Evolutionary conservation across 1,284 basidiomycete species (phyloP).

Genomic region (Cutaneotrichosporon sp.): DNA sequence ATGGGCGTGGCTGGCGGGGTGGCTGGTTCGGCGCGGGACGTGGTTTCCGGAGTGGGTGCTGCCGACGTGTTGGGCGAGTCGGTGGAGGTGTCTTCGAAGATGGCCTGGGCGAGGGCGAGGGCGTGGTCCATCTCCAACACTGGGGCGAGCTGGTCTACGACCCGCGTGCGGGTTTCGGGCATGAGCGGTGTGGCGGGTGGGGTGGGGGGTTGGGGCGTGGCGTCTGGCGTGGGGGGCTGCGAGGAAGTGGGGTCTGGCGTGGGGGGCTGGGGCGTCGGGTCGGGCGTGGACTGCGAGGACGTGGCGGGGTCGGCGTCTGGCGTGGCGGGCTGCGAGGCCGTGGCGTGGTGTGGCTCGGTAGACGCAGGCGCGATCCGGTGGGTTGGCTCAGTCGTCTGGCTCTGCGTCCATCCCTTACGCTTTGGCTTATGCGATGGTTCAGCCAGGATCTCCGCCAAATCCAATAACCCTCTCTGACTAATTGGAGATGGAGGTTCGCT

Average conservation of each 20-base stretch:
- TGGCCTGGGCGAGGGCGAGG: neutral
- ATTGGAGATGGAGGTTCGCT: neutral
- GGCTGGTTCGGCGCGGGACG: neutral
- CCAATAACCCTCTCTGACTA: neutral
- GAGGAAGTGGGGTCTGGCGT: too few relatives aligned
- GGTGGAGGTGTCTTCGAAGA: neutral
- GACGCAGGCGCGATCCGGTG: too few relatives aligned
- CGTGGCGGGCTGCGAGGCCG: too few relatives aligned
- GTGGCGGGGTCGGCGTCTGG: too few relatives aligned
- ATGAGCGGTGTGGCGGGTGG: neutral
- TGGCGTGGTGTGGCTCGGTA: too few relatives aligned
- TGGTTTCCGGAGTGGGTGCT: neutral
- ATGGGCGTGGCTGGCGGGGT: slow-evolving; percentile 1
- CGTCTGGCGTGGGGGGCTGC: too few relatives aligned
- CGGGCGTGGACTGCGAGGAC: too few relatives aligned
- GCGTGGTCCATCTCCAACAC: slow-evolving; percentile 6
- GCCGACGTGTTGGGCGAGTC: too few relatives aligned
- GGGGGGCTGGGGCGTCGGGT: neutral
- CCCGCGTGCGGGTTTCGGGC: neutral
- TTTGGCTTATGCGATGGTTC: neutral
- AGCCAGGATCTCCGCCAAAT: neutral
- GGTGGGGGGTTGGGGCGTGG: neutral
- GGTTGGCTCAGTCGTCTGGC: too few relatives aligned
- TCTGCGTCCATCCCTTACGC: too few relatives aligned
- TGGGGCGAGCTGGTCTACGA: neutral